Conservation (phyloP, 2,329 filamentous ascomycete genomes). For the Xylaria sp. region DNA sequence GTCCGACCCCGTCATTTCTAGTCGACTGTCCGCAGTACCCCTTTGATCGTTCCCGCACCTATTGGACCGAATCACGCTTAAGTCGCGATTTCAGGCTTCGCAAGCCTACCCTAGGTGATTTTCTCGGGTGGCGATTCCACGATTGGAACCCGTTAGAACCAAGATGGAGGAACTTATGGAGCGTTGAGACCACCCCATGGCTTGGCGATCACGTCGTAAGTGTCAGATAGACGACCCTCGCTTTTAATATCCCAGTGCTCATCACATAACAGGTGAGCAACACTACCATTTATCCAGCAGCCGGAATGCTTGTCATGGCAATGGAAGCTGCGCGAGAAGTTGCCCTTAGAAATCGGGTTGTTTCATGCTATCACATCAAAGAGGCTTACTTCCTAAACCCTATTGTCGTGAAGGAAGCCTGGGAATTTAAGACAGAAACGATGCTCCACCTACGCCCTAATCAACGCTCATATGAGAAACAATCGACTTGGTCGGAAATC, state of each 20-base stretch:
- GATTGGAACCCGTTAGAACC: slow-evolving; percentile 48
- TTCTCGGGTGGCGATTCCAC: slow-evolving; percentile 44
- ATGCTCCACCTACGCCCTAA: slow-evolving; percentile 46
- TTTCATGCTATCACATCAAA: slow-evolving; percentile 47
- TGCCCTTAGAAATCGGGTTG: slow-evolving; percentile 27
- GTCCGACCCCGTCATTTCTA: slow-evolving; percentile 39
- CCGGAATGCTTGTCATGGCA: slow-evolving; percentile 53
- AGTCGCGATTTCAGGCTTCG: slow-evolving; percentile 49
- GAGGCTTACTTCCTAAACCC: slow-evolving; percentile 49
- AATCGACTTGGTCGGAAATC: slow-evolving; percentile 47
- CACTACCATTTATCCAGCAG: slow-evolving; percentile 50
- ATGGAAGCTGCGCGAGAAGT: slow-evolving; percentile 51
- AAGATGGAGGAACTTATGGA: slow-evolving; percentile 58
- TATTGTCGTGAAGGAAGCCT: slow-evolving; percentile 47
- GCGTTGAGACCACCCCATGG: slow-evolving; percentile 56
- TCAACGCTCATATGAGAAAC: slow-evolving; percentile 41
- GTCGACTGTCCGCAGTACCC: slow-evolving; percentile 54
- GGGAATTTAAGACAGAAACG: slow-evolving; percentile 48
- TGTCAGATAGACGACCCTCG: not conserved
- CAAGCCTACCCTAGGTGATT: slow-evolving; percentile 42
- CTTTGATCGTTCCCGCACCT: slow-evolving; percentile 53
- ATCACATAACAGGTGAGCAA: slow-evolving; percentile 41
- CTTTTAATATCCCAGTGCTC: not conserved
- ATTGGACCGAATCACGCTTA: slow-evolving; percentile 53
- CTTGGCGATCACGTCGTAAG: slow-evolving; percentile 57